phyloP scores from a whole-genome alignment of 2,329 filamentous ascomycete species.

The Penicillium sp. region DNA sequence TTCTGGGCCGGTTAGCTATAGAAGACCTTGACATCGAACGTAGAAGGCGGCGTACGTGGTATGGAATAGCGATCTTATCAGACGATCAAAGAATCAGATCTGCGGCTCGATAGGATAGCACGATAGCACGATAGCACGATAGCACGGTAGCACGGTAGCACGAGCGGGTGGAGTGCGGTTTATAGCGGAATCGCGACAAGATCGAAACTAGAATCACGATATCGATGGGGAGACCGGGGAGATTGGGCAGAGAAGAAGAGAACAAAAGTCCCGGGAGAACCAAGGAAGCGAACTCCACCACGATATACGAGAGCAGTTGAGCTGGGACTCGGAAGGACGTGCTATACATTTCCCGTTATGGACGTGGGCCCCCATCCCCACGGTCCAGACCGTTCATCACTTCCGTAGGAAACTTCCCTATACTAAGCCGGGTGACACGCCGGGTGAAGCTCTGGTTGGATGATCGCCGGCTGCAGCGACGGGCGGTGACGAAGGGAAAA shows the following conservation, averaged over 20 bases:
- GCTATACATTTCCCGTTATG: neutral
- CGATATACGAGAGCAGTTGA: neutral
- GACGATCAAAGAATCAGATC: neutral
- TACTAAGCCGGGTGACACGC: slow-evolving; percentile 1
- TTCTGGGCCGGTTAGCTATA: neutral
- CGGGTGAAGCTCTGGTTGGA: slow-evolving; percentile 2
- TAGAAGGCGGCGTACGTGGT: neutral
- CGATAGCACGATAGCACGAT: neutral
- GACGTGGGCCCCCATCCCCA: neutral
- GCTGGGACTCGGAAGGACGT: neutral
- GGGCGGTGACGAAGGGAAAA: slow-evolving; percentile 12
- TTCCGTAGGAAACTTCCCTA: neutral
- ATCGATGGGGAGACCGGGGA: neutral
- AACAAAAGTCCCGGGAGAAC: neutral
- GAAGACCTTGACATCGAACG: neutral
- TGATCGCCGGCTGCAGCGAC: slow-evolving; percentile 3
- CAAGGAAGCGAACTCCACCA: neutral
- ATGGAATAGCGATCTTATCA: neutral
- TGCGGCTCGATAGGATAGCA: neutral
- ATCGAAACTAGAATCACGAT: neutral
- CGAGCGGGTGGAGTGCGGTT: neutral
- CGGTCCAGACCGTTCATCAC: neutral
- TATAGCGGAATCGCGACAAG: neutral
- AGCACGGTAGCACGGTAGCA: neutral
- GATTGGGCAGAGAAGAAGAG: neutral